phyloP scores from a whole-genome alignment of 768 basidiomycete genomes.

The Russula earlei region DNA sequence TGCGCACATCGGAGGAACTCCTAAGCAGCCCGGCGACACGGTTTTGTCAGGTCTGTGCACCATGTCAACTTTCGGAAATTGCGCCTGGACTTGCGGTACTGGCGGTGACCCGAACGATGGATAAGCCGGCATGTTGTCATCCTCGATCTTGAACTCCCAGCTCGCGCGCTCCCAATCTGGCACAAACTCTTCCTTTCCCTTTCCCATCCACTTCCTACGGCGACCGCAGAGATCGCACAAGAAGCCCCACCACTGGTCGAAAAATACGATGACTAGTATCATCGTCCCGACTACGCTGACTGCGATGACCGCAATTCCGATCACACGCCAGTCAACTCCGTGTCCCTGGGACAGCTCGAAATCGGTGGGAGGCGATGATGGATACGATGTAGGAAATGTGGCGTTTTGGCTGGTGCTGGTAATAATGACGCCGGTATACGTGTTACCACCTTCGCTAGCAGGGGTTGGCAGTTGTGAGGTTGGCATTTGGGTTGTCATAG shows the following conservation, averaged over 20 bases:
- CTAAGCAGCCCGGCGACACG: neutral
- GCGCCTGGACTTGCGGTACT: conserved; percentile 2
- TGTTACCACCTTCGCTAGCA: neutral
- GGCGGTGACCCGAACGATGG: conserved; percentile 25
- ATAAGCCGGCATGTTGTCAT: conserved; percentile 23
- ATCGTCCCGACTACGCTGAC: conserved; percentile 47
- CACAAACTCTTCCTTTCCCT: conserved; percentile 44
- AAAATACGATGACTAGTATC: conserved; percentile 53
- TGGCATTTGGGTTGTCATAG: neutral
- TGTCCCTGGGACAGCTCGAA: conserved; percentile 9
- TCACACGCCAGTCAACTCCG: conserved; percentile 48
- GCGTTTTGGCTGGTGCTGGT: neutral
- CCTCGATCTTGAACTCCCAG: conserved; percentile 39
- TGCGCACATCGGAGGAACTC: neutral
- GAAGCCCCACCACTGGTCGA: conserved; percentile 63
- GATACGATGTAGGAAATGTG: neutral
- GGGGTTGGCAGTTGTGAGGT: neutral
- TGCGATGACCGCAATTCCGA: conserved; percentile 58
- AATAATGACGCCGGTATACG: neutral
- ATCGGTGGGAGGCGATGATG: neutral
- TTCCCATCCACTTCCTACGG: conserved; percentile 19
- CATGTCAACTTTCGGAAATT: neutral
- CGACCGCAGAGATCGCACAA: conserved; percentile 41
- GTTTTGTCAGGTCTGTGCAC: neutral
- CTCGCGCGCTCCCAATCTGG: conserved; percentile 54